These are phyloP conservation scores for Sclerotinia glacialis DNA, from an alignment of 2,329 filamentous ascomycete species.

Conservation along the genomic window DNA sequence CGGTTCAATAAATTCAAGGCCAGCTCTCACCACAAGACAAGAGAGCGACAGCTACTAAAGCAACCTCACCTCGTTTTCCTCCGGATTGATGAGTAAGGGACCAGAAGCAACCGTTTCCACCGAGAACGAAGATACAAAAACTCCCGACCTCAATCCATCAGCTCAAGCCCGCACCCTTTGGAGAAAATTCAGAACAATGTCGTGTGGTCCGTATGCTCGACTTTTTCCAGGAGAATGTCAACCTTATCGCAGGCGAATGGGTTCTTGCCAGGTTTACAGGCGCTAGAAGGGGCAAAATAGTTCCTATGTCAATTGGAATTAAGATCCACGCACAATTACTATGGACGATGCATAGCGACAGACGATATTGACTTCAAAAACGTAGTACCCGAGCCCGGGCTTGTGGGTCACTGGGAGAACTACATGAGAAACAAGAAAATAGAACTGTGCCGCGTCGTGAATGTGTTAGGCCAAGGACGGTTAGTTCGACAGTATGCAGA, in stretches of 20 bases:
- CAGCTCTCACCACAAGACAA: slow-evolving; percentile 8
- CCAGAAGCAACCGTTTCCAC: slow-evolving; percentile 8
- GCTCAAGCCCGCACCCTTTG: not conserved
- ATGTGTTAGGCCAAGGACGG: slow-evolving; percentile 14
- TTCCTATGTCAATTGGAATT: slow-evolving; percentile 40
- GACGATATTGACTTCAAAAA: slow-evolving; percentile 28
- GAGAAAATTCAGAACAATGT: slow-evolving; percentile 30
- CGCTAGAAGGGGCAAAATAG: slow-evolving; percentile 38
- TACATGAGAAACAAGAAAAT: slow-evolving; percentile 30
- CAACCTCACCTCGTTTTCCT: slow-evolving; percentile 13
- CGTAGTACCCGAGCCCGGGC: slow-evolving; percentile 22
- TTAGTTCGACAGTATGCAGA: slow-evolving; percentile 22
- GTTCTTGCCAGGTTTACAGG: slow-evolving; percentile 40
- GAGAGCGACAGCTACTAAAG: slow-evolving; percentile 18
- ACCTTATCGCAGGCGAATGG: slow-evolving; percentile 39
- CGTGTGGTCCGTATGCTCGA: slow-evolving; percentile 36
- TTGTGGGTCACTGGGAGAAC: slow-evolving; percentile 23
- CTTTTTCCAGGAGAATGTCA: slow-evolving; percentile 38
- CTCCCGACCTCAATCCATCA: not conserved
- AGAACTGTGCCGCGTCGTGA: slow-evolving; percentile 23
- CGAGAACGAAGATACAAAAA: slow-evolving; percentile 13
- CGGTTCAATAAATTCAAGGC: slow-evolving; percentile 17
- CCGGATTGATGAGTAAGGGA: slow-evolving; percentile 19
- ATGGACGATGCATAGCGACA: slow-evolving; percentile 33
- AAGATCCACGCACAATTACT: slow-evolving; percentile 36